phyloP scores from a whole-genome alignment of 2,329 filamentous ascomycete species.

The Ophiostoma piceae region DNA sequence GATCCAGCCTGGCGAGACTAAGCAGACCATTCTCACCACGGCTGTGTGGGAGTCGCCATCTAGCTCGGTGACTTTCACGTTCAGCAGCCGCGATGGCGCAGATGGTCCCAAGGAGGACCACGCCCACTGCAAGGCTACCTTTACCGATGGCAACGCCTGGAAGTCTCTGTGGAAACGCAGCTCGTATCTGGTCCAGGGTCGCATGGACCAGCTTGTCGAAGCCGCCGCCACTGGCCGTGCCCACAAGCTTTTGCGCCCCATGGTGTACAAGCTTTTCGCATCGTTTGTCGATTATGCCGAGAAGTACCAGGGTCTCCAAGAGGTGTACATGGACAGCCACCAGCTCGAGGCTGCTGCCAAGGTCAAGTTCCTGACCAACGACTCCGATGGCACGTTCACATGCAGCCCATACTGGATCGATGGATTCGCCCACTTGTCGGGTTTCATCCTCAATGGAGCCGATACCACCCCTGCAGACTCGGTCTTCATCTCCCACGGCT shows the following conservation, averaged over 20 bases:
- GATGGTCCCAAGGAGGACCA: slow-evolving; percentile 42
- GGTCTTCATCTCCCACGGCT: slow-evolving; percentile 56
- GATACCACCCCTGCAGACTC: slow-evolving; percentile 47
- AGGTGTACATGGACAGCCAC: slow-evolving; percentile 50
- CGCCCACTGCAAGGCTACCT: slow-evolving; percentile 56
- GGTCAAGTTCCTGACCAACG: slow-evolving; percentile 44
- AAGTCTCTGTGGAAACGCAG: slow-evolving; percentile 61
- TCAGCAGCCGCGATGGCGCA: slow-evolving; percentile 13
- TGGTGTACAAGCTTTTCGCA: slow-evolving; percentile 68
- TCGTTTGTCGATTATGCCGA: slow-evolving; percentile 53
- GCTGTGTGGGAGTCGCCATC: slow-evolving; percentile 11
- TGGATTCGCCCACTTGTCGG: slow-evolving; percentile 53
- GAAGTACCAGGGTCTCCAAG: slow-evolving; percentile 53
- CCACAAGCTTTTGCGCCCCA: slow-evolving; percentile 66
- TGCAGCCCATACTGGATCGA: slow-evolving; percentile 57
- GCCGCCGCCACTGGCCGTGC: slow-evolving; percentile 61
- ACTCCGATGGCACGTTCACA: slow-evolving; percentile 48
- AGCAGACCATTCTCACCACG: slow-evolving; percentile 50
- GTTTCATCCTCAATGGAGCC: slow-evolving; percentile 56
- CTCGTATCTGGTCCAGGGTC: slow-evolving; percentile 62
- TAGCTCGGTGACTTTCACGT: slow-evolving; percentile 18
- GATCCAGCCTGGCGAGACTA: slow-evolving; percentile 41
- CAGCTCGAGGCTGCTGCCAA: slow-evolving; percentile 42
- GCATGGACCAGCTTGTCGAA: slow-evolving; percentile 53
- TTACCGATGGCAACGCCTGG: slow-evolving; percentile 56